These are phyloP conservation scores for Liquidambar formosana DNA, from an alignment of 164 flowering plant species.

Conservation along the genomic window DNA sequence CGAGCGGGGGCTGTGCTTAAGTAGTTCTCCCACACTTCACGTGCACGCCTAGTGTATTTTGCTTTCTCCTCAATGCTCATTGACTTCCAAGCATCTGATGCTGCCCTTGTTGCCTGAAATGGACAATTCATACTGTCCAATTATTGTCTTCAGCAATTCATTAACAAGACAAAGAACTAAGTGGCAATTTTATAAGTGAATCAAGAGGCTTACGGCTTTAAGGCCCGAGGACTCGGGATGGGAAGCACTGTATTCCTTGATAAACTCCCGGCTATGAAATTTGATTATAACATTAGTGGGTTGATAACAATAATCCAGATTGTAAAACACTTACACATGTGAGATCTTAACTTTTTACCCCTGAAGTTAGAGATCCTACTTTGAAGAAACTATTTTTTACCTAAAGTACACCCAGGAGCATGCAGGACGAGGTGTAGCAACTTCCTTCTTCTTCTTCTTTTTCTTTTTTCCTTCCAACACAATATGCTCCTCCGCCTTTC, in stretches of 20 bases:
- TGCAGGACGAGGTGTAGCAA: constrained; percentile 37
- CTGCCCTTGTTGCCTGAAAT: constrained; percentile 45
- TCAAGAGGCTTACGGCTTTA: constrained; percentile 33
- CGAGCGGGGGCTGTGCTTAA: constrained; percentile 38
- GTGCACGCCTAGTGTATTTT: constrained; percentile 40
- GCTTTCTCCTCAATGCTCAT: constrained; percentile 44
- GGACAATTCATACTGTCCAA: neutral
- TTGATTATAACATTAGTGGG: constrained; percentile 3
- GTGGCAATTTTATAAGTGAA: neutral
- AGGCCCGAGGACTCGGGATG: constrained; percentile 48
- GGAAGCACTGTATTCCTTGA: constrained; percentile 42
- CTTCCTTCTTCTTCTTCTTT: constrained; percentile 41
- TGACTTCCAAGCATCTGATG: constrained; percentile 49
- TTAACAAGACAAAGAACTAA: neutral
- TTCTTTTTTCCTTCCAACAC: constrained; percentile 30
- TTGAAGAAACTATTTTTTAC: constrained; percentile 13
- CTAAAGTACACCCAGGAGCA: constrained; percentile 52
- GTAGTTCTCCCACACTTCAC: constrained; percentile 49
- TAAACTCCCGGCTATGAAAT: constrained; percentile 37
- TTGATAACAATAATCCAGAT: neutral
- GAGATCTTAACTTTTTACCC: neutral
- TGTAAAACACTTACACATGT: neutral
- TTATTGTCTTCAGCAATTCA: neutral
- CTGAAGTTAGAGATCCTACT: too few relatives aligned
- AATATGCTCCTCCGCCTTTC: constrained; percentile 22